Evolutionary conservation across 2,329 filamentous ascomycete species (phyloP).

Genomic region (Trichoderma sp.): DNA sequence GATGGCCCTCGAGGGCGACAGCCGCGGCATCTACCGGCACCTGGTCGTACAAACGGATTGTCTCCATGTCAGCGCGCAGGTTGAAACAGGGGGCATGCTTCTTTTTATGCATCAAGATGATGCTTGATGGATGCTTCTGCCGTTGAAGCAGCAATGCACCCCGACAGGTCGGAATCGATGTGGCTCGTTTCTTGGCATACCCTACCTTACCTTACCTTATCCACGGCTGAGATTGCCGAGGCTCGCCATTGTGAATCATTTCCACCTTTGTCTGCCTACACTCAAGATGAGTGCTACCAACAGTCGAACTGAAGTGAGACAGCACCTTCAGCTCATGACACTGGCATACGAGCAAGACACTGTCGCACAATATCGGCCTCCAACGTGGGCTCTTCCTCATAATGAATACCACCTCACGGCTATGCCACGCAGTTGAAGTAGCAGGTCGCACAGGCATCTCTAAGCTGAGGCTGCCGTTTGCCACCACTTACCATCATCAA

Average conservation of each 20-base stretch:
- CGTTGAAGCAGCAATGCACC: neutral
- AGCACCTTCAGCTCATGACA: neutral
- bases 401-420: neutral
- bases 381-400: neutral
- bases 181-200: neutral
- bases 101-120: too few relatives aligned
- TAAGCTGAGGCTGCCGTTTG: too few relatives aligned
- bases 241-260: neutral
- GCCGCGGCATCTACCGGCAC: too few relatives aligned
- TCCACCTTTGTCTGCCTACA: neutral
- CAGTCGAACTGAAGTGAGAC: neutral
- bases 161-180: too few relatives aligned
- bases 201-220: neutral
- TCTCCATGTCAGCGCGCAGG: too few relatives aligned
- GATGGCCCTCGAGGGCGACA: too few relatives aligned
- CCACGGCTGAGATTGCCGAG: neutral
- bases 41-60: too few relatives aligned
- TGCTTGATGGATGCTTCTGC: too few relatives aligned
- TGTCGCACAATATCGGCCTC: neutral
- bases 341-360: too few relatives aligned
- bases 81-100: too few relatives aligned
- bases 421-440: neutral
- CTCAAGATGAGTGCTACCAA: neutral
- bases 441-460: too few relatives aligned
- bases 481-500: too few relatives aligned